phyloP scores from a whole-genome alignment of 192 early-diverging fungal species.

The Piromyces finnis region DNA sequence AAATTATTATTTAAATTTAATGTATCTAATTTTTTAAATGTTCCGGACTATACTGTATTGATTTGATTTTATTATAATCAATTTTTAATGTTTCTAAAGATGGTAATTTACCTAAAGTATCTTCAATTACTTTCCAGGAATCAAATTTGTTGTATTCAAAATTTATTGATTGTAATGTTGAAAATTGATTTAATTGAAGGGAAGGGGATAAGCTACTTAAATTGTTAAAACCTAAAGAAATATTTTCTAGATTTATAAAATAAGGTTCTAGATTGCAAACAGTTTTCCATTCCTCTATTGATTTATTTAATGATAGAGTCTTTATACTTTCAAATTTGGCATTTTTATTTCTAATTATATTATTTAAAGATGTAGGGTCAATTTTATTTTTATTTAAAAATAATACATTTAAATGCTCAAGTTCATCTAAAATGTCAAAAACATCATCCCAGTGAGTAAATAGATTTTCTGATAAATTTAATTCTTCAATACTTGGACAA shows the following conservation, averaged over 20 bases:
- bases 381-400: conserved; percentile 13
- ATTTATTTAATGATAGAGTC: conserved; percentile 12
- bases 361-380: not conserved
- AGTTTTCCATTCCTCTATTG: conserved; percentile 11
- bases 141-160: conserved; percentile 14
- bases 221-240: conserved; percentile 22
- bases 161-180: conserved; percentile 8
- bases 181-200: not conserved
- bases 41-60: not conserved
- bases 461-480: conserved; percentile 22
- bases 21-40: not conserved
- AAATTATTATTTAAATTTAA: not conserved
- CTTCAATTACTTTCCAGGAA: conserved; percentile 10
- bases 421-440: conserved; percentile 11
- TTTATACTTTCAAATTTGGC: conserved; percentile 7
- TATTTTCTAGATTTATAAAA: conserved; percentile 10
- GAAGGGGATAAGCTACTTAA: not conserved
- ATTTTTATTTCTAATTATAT: not conserved
- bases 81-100: not conserved
- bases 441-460: conserved; percentile 11
- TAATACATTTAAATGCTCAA: conserved; percentile 10
- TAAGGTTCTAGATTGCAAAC: conserved; percentile 4
- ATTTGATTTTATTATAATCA: not conserved
- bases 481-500: conserved; percentile 15
- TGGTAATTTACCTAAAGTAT: not conserved